These are phyloP conservation scores for Orobanche coerulescens DNA, from an alignment of 257 asterid species.

Conservation along the genomic window DNA sequence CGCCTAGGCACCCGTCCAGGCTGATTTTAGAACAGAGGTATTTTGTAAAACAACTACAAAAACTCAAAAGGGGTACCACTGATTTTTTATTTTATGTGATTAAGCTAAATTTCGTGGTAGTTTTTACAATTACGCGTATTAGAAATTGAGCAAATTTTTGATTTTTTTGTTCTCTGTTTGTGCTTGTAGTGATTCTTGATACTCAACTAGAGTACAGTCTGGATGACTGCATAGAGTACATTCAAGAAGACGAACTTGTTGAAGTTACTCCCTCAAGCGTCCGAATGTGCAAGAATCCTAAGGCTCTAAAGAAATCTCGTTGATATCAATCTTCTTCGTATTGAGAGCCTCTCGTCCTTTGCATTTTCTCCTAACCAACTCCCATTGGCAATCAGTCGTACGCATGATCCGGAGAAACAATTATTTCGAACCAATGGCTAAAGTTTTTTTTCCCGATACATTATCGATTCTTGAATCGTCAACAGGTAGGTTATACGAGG, in stretches of 20 bases:
- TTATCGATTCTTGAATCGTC: no score
- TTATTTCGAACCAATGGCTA: no score
- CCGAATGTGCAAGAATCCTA: constrained; percentile 87
- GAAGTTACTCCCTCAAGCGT: constrained; percentile 89
- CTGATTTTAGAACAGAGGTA: no score
- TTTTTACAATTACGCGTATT: background rate
- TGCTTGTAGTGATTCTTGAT: constrained; percentile 72
- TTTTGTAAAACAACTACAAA: no score
- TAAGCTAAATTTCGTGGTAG: background rate
- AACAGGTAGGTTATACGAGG: no score
- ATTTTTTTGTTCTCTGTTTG: background rate
- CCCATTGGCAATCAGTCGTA: background rate
- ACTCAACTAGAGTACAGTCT: constrained; percentile 76
- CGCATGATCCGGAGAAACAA: no score
- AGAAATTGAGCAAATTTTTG: background rate
- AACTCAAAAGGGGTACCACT: no score
- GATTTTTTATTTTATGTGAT: background rate
- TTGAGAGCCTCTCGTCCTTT: constrained; percentile 1
- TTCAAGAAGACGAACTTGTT: constrained; percentile 98
- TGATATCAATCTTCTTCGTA: constrained; percentile 6
- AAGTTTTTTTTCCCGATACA: no score
- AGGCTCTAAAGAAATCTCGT: constrained; percentile 46
- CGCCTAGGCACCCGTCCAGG: no score
- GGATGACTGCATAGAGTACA: constrained; percentile 99
- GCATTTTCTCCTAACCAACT: background rate